These are phyloP conservation scores for Fusarium sp. DNA, from an alignment of 2,329 filamentous ascomycete genomes.

Conservation along the genomic window DNA sequence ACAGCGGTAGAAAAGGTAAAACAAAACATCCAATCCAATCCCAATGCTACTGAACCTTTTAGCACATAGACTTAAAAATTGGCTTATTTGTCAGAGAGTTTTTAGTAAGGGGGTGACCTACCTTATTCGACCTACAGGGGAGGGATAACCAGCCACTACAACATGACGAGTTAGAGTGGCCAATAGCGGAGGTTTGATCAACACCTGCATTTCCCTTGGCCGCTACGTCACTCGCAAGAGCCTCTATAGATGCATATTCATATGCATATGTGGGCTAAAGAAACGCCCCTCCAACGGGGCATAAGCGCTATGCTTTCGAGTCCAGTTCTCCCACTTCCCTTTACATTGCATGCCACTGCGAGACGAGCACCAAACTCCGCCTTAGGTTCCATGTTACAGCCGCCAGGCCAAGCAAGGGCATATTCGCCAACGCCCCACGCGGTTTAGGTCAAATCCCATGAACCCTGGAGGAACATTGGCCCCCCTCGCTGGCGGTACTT, in stretches of 20 bases:
- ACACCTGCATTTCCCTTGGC: conserved; percentile 5
- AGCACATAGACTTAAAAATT: conserved; percentile 37
- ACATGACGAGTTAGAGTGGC: not conserved
- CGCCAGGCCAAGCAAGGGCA: not conserved
- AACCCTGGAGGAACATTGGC: not conserved
- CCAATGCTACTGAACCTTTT: not conserved
- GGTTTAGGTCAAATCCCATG: conserved; percentile 6
- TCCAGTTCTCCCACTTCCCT: not conserved
- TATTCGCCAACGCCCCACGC: not conserved
- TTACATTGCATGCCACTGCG: not conserved
- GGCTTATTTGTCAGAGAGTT: conserved; percentile 37
- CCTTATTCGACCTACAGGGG: not conserved
- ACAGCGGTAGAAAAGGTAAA: conserved; percentile 19
- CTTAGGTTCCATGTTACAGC: conserved; percentile 12
- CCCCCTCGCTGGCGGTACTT: conserved; percentile 24
- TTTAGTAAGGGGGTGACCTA: conserved; percentile 31
- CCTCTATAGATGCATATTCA: conserved; percentile 21
- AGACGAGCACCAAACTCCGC: too few relatives aligned
- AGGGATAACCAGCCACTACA: too few relatives aligned
- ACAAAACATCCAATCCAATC: conserved; percentile 1
- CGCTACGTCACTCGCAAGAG: conserved; percentile 4
- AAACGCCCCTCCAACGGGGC: not conserved
- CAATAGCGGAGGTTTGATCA: conserved; percentile 12
- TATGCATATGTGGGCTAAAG: not conserved
- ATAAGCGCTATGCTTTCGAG: conserved; percentile 1